These are phyloP conservation scores for Nicotiana knightiana DNA, from an alignment of 257 asterid species.

Conservation along the genomic window DNA sequence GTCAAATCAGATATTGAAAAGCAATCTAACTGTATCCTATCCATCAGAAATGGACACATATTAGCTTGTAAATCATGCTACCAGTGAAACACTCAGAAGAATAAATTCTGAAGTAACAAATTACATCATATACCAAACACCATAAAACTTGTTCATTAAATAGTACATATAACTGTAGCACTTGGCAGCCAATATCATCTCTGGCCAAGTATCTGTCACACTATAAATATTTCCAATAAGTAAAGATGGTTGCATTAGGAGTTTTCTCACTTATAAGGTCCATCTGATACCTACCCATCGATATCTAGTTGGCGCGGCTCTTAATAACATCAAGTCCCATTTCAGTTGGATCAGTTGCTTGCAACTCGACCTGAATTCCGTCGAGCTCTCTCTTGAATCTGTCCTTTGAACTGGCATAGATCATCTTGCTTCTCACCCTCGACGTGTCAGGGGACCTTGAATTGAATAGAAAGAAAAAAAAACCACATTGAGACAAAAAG, in stretches of 20 bases:
- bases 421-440: slow-evolving; percentile 61
- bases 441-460: slow-evolving; percentile 59
- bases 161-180: slow-evolving; percentile 18
- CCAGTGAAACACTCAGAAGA: slow-evolving; percentile 16
- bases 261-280: slow-evolving; percentile 13
- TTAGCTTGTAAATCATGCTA: slow-evolving; percentile 25
- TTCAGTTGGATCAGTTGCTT: slow-evolving; percentile 71
- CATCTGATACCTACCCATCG: slow-evolving; percentile 1
- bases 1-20: background rate
- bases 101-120: slow-evolving; percentile 20
- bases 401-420: slow-evolving; percentile 54
- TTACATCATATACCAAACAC: slow-evolving; percentile 26
- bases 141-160: slow-evolving; percentile 16
- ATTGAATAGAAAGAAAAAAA: background rate
- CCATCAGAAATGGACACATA: slow-evolving; percentile 18
- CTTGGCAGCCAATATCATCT: slow-evolving; percentile 33
- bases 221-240: slow-evolving; percentile 25
- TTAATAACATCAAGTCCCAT: slow-evolving; percentile 61
- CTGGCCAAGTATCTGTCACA: slow-evolving; percentile 32
- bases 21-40: background rate
- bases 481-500: background rate
- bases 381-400: slow-evolving; percentile 52
- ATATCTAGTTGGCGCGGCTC: slow-evolving; percentile 46
- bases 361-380: slow-evolving; percentile 55
- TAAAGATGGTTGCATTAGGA: slow-evolving; percentile 19